Conservation (phyloP, 139 green algal genomes). For the Trebouxia sp. region DNA sequence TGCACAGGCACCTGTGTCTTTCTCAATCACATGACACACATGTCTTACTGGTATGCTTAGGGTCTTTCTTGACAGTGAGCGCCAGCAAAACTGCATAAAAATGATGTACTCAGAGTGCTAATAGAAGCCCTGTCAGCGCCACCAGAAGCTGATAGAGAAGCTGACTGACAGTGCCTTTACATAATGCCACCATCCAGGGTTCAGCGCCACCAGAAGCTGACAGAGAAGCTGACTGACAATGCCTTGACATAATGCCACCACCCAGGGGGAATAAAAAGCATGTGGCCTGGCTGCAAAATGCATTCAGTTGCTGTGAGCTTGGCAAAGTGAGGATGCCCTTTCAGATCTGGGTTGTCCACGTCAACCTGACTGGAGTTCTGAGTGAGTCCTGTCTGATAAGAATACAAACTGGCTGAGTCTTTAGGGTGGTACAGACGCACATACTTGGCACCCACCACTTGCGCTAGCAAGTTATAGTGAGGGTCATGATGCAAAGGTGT, state of each 20-base stretch:
- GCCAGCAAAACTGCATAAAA: no score
- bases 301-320: slow-evolving; percentile 60
- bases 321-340: slow-evolving; percentile 51
- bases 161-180: slow-evolving; percentile 68
- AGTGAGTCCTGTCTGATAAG: slow-evolving; percentile 55
- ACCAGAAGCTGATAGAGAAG: slow-evolving; percentile 89
- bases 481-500: slow-evolving; percentile 91
- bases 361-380: slow-evolving; percentile 72
- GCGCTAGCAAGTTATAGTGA: slow-evolving; percentile 87
- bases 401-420: slow-evolving; percentile 56
- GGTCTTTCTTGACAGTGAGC: no score
- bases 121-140: no score
- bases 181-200: slow-evolving; percentile 89
- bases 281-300: slow-evolving; percentile 74
- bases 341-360: slow-evolving; percentile 42
- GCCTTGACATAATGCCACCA: slow-evolving; percentile 94
- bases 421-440: slow-evolving; percentile 82
- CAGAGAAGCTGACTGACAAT: slow-evolving; percentile 73
- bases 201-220: slow-evolving; percentile 91
- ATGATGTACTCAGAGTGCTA: no score
- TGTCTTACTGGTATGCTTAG: no score
- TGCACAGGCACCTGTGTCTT: no score
- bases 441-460: slow-evolving; percentile 93
- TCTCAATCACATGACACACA: no score
- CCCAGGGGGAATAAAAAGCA: slow-evolving; percentile 86